phyloP scores from a whole-genome alignment of 1,284 basidiomycete species.

The Cryptococcus sp. region DNA sequence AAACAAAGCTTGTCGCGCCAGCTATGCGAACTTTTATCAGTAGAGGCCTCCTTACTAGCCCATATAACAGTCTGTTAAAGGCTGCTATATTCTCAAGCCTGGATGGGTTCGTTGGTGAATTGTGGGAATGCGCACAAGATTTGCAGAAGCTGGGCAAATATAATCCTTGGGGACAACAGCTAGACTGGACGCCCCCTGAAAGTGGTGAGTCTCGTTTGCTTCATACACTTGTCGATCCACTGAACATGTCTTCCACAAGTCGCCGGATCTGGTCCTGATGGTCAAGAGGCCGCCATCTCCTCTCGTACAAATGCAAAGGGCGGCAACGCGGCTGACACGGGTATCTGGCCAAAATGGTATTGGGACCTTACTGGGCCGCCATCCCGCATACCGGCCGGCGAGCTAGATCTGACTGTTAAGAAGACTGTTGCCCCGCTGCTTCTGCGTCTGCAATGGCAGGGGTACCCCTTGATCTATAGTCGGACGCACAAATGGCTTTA shows the following conservation, averaged over 20 bases:
- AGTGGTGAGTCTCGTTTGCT: constrained; percentile 3
- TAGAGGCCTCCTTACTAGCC: constrained; percentile 28
- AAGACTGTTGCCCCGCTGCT: constrained; percentile 82
- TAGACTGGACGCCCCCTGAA: constrained; percentile 62
- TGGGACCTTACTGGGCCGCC: constrained; percentile 70
- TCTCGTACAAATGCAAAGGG: not conserved
- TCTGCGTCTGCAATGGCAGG: constrained; percentile 83
- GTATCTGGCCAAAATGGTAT: constrained; percentile 86
- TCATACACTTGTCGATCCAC: too few relatives aligned
- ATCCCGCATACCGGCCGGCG: constrained; percentile 39
- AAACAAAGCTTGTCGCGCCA: constrained; percentile 26
- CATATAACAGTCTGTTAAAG: constrained; percentile 25
- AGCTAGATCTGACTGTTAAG: constrained; percentile 83
- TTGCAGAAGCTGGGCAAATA: constrained; percentile 12
- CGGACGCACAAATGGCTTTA: constrained; percentile 91
- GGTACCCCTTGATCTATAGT: constrained; percentile 81
- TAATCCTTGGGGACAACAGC: constrained; percentile 62
- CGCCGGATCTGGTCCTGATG: not conserved
- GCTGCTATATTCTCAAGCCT: constrained; percentile 8
- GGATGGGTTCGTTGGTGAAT: constrained; percentile 9
- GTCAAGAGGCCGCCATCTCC: not conserved
- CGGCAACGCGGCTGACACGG: constrained; percentile 13
- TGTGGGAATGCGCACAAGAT: constrained; percentile 24
- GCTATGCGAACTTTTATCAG: constrained; percentile 21
- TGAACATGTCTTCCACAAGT: not conserved